phyloP scores from a whole-genome alignment of 352 stramenopile species.

The Thalassiosira exigua region DNA sequence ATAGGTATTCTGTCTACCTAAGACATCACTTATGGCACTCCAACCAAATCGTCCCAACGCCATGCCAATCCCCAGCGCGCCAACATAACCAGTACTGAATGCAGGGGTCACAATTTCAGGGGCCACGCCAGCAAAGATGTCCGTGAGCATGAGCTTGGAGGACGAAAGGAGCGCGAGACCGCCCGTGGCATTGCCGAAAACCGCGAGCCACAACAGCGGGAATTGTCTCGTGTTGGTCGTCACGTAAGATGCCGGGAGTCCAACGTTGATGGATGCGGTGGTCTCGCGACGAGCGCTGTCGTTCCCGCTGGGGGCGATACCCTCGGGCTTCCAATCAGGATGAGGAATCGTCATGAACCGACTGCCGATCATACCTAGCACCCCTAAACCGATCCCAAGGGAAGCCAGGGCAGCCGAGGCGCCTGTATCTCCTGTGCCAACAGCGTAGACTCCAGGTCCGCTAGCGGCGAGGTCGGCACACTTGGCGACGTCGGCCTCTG shows the following conservation, averaged over 20 bases:
- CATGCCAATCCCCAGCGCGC: constrained; percentile 67
- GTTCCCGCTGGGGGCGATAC: too few relatives aligned
- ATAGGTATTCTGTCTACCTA: too few relatives aligned
- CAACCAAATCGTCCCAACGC: constrained; percentile 75
- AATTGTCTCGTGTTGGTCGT: constrained; percentile 77
- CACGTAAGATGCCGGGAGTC: constrained; percentile 62
- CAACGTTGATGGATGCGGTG: constrained; percentile 30
- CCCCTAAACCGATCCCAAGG: too few relatives aligned
- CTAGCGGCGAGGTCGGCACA: too few relatives aligned
- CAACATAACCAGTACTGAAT: constrained; percentile 74
- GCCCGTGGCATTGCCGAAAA: constrained; percentile 75
- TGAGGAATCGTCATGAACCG: too few relatives aligned
- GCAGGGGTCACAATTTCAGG: constrained; percentile 62
- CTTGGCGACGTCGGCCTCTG: too few relatives aligned
- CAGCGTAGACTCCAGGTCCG: too few relatives aligned
- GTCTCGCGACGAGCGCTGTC: too few relatives aligned
- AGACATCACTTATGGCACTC: constrained; percentile 64
- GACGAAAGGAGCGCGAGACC: constrained; percentile 69
- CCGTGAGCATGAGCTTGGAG: constrained; percentile 75
- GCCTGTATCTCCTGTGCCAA: too few relatives aligned
- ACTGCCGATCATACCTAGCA: too few relatives aligned
- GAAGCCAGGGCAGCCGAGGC: too few relatives aligned
- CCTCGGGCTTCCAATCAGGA: too few relatives aligned
- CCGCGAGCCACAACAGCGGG: constrained; percentile 72
- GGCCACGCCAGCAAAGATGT: constrained; percentile 69